phyloP scores from a whole-genome alignment of 345 rosid genomes.

The Durio zibethinus region DNA sequence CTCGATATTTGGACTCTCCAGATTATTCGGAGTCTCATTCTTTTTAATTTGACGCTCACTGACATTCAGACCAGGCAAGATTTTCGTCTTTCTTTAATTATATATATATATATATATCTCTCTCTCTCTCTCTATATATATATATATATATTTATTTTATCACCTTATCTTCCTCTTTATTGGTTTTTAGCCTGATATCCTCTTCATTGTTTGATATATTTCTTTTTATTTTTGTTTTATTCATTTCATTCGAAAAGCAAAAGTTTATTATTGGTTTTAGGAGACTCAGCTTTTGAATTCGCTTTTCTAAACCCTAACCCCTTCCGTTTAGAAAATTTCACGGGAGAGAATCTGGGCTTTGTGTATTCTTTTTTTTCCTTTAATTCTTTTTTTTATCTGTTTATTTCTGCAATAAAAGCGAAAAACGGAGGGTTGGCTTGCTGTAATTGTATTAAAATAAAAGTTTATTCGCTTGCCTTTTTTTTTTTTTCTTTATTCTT shows the following conservation, averaged over 20 bases:
- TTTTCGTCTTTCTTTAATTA: neutral
- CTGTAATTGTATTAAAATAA: neutral
- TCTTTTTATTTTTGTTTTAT: neutral
- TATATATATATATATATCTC: neutral
- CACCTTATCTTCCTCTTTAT: neutral
- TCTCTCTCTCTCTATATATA: neutral
- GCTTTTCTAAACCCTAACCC: conserved; percentile 1
- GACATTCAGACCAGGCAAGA: conserved; percentile 6
- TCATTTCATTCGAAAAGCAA: neutral
- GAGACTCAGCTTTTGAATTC: neutral
- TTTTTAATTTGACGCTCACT: neutral
- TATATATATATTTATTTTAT: neutral
- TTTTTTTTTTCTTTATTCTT: neutral
- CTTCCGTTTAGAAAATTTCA: neutral
- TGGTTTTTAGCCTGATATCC: neutral
- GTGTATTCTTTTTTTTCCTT: neutral
- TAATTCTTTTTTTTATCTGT: neutral
- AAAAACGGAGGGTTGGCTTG: neutral
- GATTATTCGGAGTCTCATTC: neutral
- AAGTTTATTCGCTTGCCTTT: neutral
- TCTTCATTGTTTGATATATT: neutral
- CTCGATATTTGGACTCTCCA: conserved; percentile 1
- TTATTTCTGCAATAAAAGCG: neutral
- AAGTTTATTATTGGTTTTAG: neutral
- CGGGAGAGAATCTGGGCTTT: neutral